Evolutionary conservation across 2,329 filamentous ascomycete genomes (phyloP).

Genomic region (Xylariaceae sp.): DNA sequence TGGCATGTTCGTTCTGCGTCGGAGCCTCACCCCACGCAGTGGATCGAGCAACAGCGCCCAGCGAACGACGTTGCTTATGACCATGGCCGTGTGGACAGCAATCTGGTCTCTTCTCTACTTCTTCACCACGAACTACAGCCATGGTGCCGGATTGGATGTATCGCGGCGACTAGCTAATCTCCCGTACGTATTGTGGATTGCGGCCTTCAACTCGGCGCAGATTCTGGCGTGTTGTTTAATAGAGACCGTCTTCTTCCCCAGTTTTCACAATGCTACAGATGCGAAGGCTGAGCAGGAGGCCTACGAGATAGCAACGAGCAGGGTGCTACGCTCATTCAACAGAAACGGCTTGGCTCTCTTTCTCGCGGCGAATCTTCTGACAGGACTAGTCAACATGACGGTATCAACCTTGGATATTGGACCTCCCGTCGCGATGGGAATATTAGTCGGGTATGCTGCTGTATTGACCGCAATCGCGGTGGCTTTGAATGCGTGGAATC

Average conservation of each 20-base stretch:
- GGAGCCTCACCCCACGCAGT: slow-evolving; percentile 50
- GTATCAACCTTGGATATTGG: slow-evolving; percentile 77
- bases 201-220: slow-evolving; percentile 87
- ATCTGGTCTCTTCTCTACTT: slow-evolving; percentile 74
- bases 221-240: slow-evolving; percentile 76
- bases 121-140: slow-evolving; percentile 66
- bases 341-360: slow-evolving; percentile 86
- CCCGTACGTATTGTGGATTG: slow-evolving; percentile 90
- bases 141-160: slow-evolving; percentile 74
- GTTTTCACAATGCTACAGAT: slow-evolving; percentile 62
- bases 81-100: slow-evolving; percentile 64
- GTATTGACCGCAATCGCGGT: slow-evolving; percentile 70
- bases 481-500: slow-evolving; percentile 63
- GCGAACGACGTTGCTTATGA: slow-evolving; percentile 62
- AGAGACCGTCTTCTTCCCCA: slow-evolving; percentile 78
- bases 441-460: slow-evolving; percentile 74
- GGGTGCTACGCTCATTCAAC: slow-evolving; percentile 82
- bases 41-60: slow-evolving; percentile 48
- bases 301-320: slow-evolving; percentile 73
- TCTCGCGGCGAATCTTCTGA: slow-evolving; percentile 84
- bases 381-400: slow-evolving; percentile 85
- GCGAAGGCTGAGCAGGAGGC: slow-evolving; percentile 63
- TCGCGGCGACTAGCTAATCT: slow-evolving; percentile 91
- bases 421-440: slow-evolving; percentile 66
- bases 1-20: slow-evolving; percentile 77